Evolutionary conservation across 1,284 basidiomycete genomes (phyloP), one percentile per base, ranked within the genome.

Genomic region (Puccinia novopanici): DNA sequence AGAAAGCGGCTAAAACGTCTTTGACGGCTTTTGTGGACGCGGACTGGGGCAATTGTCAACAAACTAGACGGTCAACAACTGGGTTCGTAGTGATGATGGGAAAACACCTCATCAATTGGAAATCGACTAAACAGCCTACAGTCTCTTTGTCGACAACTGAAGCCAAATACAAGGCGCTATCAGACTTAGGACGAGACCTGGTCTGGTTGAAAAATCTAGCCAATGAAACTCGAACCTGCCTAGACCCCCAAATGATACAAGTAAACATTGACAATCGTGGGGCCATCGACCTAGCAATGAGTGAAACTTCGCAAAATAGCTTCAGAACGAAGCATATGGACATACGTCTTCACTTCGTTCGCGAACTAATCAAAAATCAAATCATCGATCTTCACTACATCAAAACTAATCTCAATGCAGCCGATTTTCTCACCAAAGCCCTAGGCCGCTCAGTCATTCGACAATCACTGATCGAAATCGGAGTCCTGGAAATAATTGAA

Each of bases 251-350:
- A 0, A 83, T 84, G 0, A 75, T 80, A 0, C 72, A 88, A 15
- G 45, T 70, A 3, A 81, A 81, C 42, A 80, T 81, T 13, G 87
- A 89, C 82, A 89, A 89, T 82, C 78, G 83, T 12, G 84, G 85
- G 0, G 84, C 87, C 0, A 86, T 88, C 34, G 71, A 82, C 0
- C 81, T 89, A 0, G 83, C 87, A 0, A 37, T 34, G 4, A 59
- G 85, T 10, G 86, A 87, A 72, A n/a, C n/a, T n/a, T n/a, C n/a
- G n/a, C n/a, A n/a, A n/a, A n/a, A n/a, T n/a, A n/a, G n/a, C n/a
- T n/a, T 84, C 86, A 82, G 84, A 0, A 83, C 85, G 22, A 89
- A 89, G 82, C 88, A 89, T 79, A 88, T 89, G 65, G 85, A 87
- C 57, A 83, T 88, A 15, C 80, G 82, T 0, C 83, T 87, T 70